Evolutionary conservation across 805 yeast species (phyloP).

Genomic region (Myxozyma vanderwaltii): DNA sequence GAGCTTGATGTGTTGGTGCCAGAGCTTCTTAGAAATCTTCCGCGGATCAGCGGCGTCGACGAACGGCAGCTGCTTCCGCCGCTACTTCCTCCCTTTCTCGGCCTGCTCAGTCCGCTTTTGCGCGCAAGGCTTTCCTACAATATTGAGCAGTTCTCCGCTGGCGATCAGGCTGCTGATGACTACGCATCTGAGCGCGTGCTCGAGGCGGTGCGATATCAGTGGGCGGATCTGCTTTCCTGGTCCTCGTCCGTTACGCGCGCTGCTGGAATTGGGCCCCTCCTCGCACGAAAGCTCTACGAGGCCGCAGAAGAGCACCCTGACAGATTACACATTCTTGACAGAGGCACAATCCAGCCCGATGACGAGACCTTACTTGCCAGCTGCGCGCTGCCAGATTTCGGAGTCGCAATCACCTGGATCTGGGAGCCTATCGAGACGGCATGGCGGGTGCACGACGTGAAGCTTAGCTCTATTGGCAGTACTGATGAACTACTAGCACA

Average conservation of each 20-base stretch:
- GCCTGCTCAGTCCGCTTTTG: slow-evolving; percentile 20
- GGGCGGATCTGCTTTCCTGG: slow-evolving; percentile 28
- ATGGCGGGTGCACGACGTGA: slow-evolving; percentile 26
- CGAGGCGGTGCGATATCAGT: slow-evolving; percentile 10
- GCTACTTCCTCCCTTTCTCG: slow-evolving; percentile 9
- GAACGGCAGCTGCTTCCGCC: neutral
- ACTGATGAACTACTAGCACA: neutral
- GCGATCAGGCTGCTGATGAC: neutral
- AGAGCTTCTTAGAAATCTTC: neutral
- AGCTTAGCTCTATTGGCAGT: neutral
- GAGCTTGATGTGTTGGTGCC: neutral
- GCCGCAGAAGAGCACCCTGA: slow-evolving; percentile 3
- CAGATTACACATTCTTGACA: neutral
- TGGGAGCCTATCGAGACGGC: slow-evolving; percentile 17
- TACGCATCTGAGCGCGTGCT: neutral
- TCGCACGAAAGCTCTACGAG: slow-evolving; percentile 19
- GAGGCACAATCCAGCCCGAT: slow-evolving; percentile 21
- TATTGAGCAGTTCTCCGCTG: neutral
- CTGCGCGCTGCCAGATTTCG: slow-evolving; percentile 2
- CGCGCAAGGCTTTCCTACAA: slow-evolving; percentile 28
- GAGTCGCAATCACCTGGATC: slow-evolving; percentile 11
- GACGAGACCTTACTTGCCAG: slow-evolving; percentile 13
- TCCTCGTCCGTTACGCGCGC: neutral
- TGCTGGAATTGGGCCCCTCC: slow-evolving; percentile 17
- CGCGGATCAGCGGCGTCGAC: neutral